Percentiles rank a stretch among this genome's conserved stretches.
phyloP scores from a whole-genome alignment of 345 rosid genomes.

The Citrus sinensis region DVS_A1.0 CM039162.1:9716001-9716500 shows the following conservation, averaged over 20 bases:
- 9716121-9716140: too few species aligned
- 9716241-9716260: neutral
- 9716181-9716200: too few species aligned
- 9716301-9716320: neutral
- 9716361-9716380: constrained; percentile 11
- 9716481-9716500: neutral
- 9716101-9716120: too few species aligned
- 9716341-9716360: constrained; percentile 22
- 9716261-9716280: neutral
- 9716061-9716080: too few species aligned
- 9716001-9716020: too few species aligned
- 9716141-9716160: too few species aligned
- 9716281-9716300: neutral
- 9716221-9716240: neutral
- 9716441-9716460: neutral
- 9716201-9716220: neutral
- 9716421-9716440: neutral
- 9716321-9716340: neutral
- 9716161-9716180: too few species aligned
- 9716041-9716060: too few species aligned
- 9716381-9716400: neutral
- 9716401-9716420: neutral
- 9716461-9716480: neutral
- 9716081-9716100: too few species aligned
- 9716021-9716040: too few species aligned